Conservation (phyloP, 768 basidiomycete species). For the Russula abietina region DNA sequence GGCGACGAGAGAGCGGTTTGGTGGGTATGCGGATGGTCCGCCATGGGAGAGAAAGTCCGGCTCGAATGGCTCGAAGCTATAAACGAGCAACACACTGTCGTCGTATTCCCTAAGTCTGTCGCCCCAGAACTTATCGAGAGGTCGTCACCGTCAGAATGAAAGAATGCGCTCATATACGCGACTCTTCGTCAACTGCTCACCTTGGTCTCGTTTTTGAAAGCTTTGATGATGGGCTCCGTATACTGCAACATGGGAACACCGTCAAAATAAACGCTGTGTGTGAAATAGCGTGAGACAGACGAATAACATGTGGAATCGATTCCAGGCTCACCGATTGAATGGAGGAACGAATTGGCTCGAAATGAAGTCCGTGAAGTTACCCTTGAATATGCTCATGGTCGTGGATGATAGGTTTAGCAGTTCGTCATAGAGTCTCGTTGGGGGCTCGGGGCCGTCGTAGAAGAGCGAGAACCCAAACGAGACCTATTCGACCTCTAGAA, state of each 20-base stretch:
- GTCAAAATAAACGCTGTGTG: conserved; percentile 19
- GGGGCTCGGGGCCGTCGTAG: conserved; percentile 48
- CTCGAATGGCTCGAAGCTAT: conserved; percentile 29
- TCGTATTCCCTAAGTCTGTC: conserved; percentile 29
- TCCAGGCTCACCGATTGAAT: conserved; percentile 20
- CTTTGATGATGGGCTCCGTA: conserved; percentile 1
- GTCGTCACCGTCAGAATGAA: not conserved
- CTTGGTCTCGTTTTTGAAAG: conserved; percentile 9
- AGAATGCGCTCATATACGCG: too few species aligned
- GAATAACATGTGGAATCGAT: not conserved
- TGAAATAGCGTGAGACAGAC: not conserved
- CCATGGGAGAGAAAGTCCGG: conserved; percentile 17
- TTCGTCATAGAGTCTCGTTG: conserved; percentile 41
- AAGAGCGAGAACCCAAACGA: conserved; percentile 33
- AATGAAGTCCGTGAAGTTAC: conserved; percentile 33
- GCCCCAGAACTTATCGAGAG: conserved; percentile 46
- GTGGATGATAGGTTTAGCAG: conserved; percentile 38
- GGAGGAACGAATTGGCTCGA: conserved; percentile 31
- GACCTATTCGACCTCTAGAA: conserved; percentile 26
- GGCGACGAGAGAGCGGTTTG: conserved; percentile 16
- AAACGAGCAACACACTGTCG: conserved; percentile 38
- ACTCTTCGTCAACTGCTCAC: not conserved
- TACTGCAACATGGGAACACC: conserved; percentile 4
- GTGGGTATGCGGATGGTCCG: conserved; percentile 21
- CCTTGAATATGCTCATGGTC: conserved; percentile 33